These are phyloP conservation scores for Cryptococcus sp. DNA, from an alignment of 1,284 basidiomycete species.

Conservation along the genomic window DNA sequence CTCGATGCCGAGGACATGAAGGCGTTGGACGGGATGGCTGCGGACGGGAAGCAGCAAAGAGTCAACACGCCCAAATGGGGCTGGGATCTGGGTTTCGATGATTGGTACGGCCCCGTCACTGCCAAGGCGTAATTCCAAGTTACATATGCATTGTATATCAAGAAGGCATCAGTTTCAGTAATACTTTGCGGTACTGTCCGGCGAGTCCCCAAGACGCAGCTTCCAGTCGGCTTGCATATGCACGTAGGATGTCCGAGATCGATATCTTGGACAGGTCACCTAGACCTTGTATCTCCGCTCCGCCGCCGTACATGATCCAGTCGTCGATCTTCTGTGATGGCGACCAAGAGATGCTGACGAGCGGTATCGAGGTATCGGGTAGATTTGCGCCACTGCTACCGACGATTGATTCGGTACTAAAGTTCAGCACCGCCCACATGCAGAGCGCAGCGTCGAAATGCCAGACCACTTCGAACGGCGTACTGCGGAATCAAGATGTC, in stretches of 20 bases:
- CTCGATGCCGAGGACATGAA: constrained; percentile 65
- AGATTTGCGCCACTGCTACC: too few relatives aligned
- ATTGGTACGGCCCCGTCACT: constrained; percentile 45
- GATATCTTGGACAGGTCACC: constrained; percentile 14
- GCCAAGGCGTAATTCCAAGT: too few relatives aligned
- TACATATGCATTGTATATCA: too few relatives aligned
- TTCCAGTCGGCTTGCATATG: constrained; percentile 19
- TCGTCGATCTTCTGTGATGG: constrained; percentile 13
- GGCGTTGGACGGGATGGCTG: constrained; percentile 66
- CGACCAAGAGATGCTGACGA: constrained; percentile 18
- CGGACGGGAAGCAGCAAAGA: constrained; percentile 66
- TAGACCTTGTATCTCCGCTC: constrained; percentile 17
- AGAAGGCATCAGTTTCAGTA: constrained; percentile 1
- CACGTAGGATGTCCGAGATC: constrained; percentile 10
- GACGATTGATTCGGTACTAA: constrained; percentile 1
- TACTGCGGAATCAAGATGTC: constrained; percentile 6
- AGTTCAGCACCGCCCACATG: constrained; percentile 23
- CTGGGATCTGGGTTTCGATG: constrained; percentile 46
- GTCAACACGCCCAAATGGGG: constrained; percentile 49
- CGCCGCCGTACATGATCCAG: constrained; percentile 26
- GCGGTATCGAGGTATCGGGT: background rate
- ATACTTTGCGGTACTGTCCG: constrained; percentile 14
- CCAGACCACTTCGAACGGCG: constrained; percentile 28
- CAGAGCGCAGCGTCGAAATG: constrained; percentile 28
- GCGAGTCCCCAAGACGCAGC: constrained; percentile 27